phyloP scores from a whole-genome alignment of 2,329 filamentous ascomycete genomes.

The Colletotrichum liaoningense region DNA sequence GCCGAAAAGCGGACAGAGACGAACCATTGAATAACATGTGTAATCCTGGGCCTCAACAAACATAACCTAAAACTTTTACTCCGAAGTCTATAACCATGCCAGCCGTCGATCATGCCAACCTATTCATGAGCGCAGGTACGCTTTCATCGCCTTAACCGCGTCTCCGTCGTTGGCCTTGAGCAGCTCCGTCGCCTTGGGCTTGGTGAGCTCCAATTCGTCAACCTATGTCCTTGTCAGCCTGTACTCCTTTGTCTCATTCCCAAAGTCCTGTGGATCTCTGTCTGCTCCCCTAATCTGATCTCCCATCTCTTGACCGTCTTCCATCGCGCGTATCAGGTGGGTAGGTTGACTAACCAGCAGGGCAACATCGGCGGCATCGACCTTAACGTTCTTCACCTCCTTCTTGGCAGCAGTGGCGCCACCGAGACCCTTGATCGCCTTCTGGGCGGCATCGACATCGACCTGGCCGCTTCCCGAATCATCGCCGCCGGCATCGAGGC shows the following conservation, averaged over 20 bases:
- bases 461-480: constrained; percentile 60
- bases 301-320: neutral
- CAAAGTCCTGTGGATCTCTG: too few species aligned
- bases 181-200: constrained; percentile 79
- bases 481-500: constrained; percentile 68
- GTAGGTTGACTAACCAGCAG: constrained; percentile 66
- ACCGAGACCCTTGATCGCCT: constrained; percentile 76
- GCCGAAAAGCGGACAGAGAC: neutral
- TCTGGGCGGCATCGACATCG: constrained; percentile 76
- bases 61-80: neutral
- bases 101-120: neutral
- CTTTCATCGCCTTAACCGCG: constrained; percentile 73
- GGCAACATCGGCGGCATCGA: constrained; percentile 77
- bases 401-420: constrained; percentile 51
- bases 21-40: constrained; percentile 22
- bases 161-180: constrained; percentile 79
- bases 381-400: constrained; percentile 73
- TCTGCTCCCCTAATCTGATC: too few species aligned
- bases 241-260: neutral
- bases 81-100: constrained; percentile 7
- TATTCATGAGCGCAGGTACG: constrained; percentile 54
- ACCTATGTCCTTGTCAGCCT: constrained; percentile 55
- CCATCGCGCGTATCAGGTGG: neutral
- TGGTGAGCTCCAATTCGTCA: constrained; percentile 78
- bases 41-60: constrained; percentile 12